Base-by-base conservation (phyloP, 2,329 filamentous ascomycete species). In the Dactylellina haptotyla region DNA sequence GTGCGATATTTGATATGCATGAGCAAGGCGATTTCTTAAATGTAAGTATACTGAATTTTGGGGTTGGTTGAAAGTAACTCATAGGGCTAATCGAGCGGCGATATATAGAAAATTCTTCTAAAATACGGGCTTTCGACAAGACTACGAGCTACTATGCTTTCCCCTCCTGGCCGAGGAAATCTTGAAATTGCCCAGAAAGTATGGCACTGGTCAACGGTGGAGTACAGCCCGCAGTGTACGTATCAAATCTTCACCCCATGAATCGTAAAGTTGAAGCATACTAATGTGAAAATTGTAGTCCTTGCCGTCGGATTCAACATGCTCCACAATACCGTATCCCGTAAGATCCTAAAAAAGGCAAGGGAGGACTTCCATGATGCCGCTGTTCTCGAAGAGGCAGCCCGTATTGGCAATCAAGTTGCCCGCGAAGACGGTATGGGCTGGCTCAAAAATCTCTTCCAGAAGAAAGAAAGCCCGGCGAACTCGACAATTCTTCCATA, bases 251-350 rank as follows among this genome's bases (percentile, higher is more conserved):
- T 16, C 26, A 1, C 25, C 9, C 3, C 6, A 30, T 48, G 46
- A 10, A 18, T 25, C 9, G 25, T 14, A 12, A 45, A 48, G 10
- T 18, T 43, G 16, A 74, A 80, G 71, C 77, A 67, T 28, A 10
- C n/a, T 34, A 45, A 51, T 26, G 6, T 32, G 3, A 4, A 16
- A 2, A 2, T n/a, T n/a, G n/a, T 53, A 83, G 81, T 81, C 34
- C 80, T 85, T 5, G 84, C 83, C 64, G 76, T 85, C 6, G 84
- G 84, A n/a, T 86, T 84, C 78, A 86, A 86, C 75, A 82, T 83
- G 2, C 79, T 85, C 8, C 83, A 85, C 75, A 80, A 82, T 61
- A 77, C 82, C 34, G 62, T 74, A 39, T 74, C 70, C 34, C 61
- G 63, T 50, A 74, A 74, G 28, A 67, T 67, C 61, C 70, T 74